A percentile compares a stretch with the other conserved stretches of the same genome.
These are phyloP conservation scores for Ceratocystis papillata DNA, from an alignment of 2,329 filamentous ascomycete species.

Conservation along the genomic window DNA sequence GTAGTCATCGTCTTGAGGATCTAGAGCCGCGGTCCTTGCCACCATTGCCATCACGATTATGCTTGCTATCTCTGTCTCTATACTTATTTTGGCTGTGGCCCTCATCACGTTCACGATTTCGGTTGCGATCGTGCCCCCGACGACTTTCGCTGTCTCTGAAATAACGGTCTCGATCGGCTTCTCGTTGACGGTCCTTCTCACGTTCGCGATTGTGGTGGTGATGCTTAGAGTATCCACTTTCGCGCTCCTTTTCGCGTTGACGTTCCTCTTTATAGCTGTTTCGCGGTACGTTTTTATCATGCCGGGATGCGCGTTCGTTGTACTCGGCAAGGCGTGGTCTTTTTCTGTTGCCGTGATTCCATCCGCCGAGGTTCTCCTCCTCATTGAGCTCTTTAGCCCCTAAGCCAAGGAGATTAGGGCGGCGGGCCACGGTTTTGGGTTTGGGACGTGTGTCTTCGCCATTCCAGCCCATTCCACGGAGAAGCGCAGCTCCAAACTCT, in stretches of 20 bases:
- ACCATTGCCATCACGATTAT: constrained; percentile 29
- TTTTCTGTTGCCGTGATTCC: constrained; percentile 56
- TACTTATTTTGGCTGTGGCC: constrained; percentile 28
- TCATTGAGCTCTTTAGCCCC: constrained; percentile 73
- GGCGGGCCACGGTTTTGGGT: constrained; percentile 54
- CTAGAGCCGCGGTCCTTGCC: constrained; percentile 22
- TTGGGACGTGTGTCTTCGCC: constrained; percentile 45
- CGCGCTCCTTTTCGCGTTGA: constrained; percentile 36
- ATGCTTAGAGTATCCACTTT: constrained; percentile 24
- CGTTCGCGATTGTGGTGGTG: constrained; percentile 21
- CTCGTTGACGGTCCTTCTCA: constrained; percentile 17
- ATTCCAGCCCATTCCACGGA: constrained; percentile 95
- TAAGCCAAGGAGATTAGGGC: constrained; percentile 74
- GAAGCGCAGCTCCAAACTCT: constrained; percentile 81
- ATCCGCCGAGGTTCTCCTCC: constrained; percentile 63
- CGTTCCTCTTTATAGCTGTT: constrained; percentile 40
- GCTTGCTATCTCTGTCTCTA: constrained; percentile 32
- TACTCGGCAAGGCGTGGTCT: constrained; percentile 43
- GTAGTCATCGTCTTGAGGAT: constrained; percentile 15
- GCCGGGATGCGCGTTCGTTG: constrained; percentile 30
- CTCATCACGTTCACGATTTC: constrained; percentile 31
- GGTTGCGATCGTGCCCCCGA: constrained; percentile 36
- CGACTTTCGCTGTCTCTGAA: constrained; percentile 32
- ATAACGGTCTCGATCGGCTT: constrained; percentile 25
- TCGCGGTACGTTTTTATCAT: constrained; percentile 33